A percentile compares a stretch with the other conserved stretches of the same genome.
phyloP scores from a whole-genome alignment of 257 asterid genomes.

The Euphrasia confusa region DNA sequence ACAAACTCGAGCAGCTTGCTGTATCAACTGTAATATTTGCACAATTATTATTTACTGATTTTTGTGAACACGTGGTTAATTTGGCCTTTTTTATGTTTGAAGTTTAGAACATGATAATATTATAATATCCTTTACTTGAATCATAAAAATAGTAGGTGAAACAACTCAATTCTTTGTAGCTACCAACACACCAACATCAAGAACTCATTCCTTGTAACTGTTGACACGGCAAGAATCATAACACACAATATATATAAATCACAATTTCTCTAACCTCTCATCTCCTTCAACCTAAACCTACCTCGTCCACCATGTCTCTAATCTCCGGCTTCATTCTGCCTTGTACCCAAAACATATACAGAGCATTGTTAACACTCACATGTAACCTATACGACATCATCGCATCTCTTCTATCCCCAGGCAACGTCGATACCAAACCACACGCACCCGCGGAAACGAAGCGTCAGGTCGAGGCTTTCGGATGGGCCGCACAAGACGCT shows the following conservation, averaged over 20 bases:
- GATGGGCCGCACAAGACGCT: constrained; percentile 39
- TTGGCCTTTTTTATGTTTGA: background rate
- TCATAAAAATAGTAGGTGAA: background rate
- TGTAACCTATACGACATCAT: background rate
- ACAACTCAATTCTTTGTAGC: background rate
- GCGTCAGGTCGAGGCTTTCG: constrained; percentile 21
- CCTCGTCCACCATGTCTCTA: background rate
- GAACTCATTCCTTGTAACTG: background rate
- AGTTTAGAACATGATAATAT: no score
- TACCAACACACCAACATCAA: background rate
- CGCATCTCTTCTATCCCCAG: background rate
- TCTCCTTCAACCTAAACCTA: background rate
- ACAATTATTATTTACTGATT: background rate
- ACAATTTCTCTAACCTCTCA: background rate
- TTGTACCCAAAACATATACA: background rate
- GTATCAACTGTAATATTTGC: constrained; percentile 24
- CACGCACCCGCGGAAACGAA: background rate
- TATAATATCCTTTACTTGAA: background rate
- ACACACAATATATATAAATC: background rate
- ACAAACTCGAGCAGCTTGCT: background rate
- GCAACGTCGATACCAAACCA: background rate
- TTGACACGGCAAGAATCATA: background rate
- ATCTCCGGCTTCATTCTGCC: background rate
- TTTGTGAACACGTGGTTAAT: background rate
- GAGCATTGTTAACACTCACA: background rate